Conservation (phyloP, 1,284 basidiomycete genomes). For the Puccinia triticina region DNA sequence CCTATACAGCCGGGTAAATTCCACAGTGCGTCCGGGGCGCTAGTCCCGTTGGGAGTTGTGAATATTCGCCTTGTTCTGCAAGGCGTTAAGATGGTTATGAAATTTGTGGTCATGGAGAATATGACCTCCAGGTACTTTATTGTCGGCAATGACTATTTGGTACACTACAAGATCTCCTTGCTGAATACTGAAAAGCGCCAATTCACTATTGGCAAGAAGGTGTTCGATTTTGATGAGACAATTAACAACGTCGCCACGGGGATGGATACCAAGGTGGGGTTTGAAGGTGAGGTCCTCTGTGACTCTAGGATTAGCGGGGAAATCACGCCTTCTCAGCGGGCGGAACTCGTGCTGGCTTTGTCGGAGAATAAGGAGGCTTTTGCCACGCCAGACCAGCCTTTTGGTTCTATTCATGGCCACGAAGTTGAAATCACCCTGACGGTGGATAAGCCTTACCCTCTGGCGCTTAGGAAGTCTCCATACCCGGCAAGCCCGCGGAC, state of each 20-base stretch:
- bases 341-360: background rate
- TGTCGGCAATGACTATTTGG: background rate
- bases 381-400: background rate
- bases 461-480: background rate
- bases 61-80: too few species aligned
- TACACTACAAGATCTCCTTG: background rate
- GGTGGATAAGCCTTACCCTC: conserved; percentile 26
- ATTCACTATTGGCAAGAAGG: background rate
- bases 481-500: conserved; percentile 24
- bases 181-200: background rate
- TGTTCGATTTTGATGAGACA: background rate
- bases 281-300: too few species aligned
- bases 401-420: background rate
- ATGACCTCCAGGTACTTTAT: too few species aligned
- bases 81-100: too few species aligned
- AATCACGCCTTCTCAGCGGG: background rate
- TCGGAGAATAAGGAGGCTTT: background rate
- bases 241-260: background rate
- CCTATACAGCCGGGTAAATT: background rate
- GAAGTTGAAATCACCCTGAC: conserved; percentile 3
- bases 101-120: too few species aligned
- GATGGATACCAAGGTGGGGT: too few species aligned
- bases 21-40: background rate
- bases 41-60: background rate
- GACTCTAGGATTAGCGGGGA: too few species aligned